phyloP scores from a whole-genome alignment of 2,329 filamentous ascomycete species.

The Sporothrix pseudoabietina region DNA sequence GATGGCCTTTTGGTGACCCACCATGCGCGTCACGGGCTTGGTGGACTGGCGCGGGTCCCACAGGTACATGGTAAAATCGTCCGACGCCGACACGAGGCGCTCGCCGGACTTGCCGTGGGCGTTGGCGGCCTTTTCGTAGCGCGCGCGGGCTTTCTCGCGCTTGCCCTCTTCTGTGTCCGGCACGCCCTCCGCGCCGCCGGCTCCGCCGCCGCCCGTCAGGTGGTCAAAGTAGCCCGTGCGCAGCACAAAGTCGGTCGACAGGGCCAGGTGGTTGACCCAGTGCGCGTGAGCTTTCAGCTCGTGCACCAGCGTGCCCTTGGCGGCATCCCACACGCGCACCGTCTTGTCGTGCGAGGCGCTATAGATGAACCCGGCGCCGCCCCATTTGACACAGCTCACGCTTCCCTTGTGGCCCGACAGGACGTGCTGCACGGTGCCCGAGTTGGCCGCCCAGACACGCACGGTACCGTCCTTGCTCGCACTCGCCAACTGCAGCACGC shows the following conservation, averaged over 20 bases:
- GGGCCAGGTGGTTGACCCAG: conserved; percentile 91
- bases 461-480: conserved; percentile 89
- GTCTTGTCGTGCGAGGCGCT: conserved; percentile 89
- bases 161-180: conserved; percentile 71
- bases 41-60: conserved; percentile 79
- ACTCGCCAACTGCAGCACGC: conserved; percentile 78
- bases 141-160: conserved; percentile 71
- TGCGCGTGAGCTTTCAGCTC: conserved; percentile 76
- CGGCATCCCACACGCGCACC: conserved; percentile 85
- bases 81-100: conserved; percentile 77
- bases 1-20: conserved; percentile 96
- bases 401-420: conserved; percentile 86
- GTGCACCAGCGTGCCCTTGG: conserved; percentile 76
- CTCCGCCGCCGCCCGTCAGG: conserved; percentile 28
- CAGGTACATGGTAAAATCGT: conserved; percentile 95
- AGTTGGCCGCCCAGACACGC: conserved; percentile 81
- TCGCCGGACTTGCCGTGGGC: conserved; percentile 77
- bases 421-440: conserved; percentile 76
- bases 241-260: conserved; percentile 89
- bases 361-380: conserved; percentile 83
- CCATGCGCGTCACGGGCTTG: conserved; percentile 83
- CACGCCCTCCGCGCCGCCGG: conserved; percentile 64
- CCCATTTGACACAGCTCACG: conserved; percentile 92
- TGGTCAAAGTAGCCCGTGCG: conserved; percentile 88
- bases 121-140: conserved; percentile 83